Percentiles rank a stretch among this genome's conserved stretches.
These are phyloP conservation scores for Amanita phalloides DNA, from an alignment of 768 basidiomycete genomes.

Conservation along the genomic window DNA sequence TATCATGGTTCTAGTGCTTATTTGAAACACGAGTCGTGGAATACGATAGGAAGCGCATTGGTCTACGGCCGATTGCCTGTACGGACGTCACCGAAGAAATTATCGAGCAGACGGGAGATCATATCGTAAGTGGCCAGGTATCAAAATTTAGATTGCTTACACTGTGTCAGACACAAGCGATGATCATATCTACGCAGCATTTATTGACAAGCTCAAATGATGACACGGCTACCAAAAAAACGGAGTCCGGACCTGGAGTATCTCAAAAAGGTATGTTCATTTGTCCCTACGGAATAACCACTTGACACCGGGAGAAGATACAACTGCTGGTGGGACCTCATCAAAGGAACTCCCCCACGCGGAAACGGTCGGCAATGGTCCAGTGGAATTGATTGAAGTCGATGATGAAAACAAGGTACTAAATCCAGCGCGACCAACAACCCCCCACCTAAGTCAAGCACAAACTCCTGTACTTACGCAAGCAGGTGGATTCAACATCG, in stretches of 20 bases:
- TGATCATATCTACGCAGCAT: constrained; percentile 86
- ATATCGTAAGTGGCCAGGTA: constrained; percentile 29
- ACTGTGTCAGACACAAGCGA: constrained; percentile 66
- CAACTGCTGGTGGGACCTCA: neutral
- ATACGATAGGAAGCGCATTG: constrained; percentile 65
- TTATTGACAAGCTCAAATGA: constrained; percentile 32
- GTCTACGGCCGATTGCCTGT: constrained; percentile 31
- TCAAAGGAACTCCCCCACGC: constrained; percentile 7
- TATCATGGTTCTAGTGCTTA: constrained; percentile 50
- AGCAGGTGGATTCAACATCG: constrained; percentile 47
- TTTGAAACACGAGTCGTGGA: constrained; percentile 93
- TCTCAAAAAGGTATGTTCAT: neutral
- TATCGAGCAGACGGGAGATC: constrained; percentile 41
- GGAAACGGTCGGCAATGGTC: constrained; percentile 15
- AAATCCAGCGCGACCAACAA: constrained; percentile 15
- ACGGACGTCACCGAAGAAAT: constrained; percentile 71
- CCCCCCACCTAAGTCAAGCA: constrained; percentile 10
- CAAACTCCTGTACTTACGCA: constrained; percentile 18
- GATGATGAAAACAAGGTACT: constrained; percentile 31
- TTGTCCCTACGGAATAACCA: neutral
- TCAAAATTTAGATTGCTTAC: neutral
- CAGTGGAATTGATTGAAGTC: constrained; percentile 37
- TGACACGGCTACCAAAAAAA: neutral
- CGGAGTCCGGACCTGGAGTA: neutral
- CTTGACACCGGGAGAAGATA: neutral